Conservation (phyloP, 2,329 filamentous ascomycete genomes). For the Venturia effusa region DNA sequence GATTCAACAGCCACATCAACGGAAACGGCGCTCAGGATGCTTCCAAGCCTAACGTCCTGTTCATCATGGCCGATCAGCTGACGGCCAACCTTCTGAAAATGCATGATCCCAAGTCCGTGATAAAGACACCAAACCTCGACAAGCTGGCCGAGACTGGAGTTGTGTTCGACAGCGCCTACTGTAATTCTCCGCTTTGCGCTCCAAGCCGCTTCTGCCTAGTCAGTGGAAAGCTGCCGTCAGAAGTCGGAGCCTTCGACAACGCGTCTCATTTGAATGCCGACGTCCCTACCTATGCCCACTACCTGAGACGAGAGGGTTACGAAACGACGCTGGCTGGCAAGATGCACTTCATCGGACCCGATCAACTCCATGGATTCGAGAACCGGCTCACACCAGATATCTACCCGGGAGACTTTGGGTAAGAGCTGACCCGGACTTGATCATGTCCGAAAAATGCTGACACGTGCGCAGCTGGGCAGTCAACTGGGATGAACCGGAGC, state of each 20-base stretch:
- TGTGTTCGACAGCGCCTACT: constrained; percentile 89
- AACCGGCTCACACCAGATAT: constrained; percentile 89
- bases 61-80: constrained; percentile 96
- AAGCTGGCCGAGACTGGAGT: constrained; percentile 70
- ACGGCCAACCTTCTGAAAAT: constrained; percentile 84
- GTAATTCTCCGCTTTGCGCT: constrained; percentile 83
- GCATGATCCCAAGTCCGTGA: constrained; percentile 78
- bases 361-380: constrained; percentile 91
- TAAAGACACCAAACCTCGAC: constrained; percentile 87
- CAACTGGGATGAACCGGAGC: constrained; percentile 84
- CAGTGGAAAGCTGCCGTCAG: constrained; percentile 80
- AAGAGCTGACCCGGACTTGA: neutral
- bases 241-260: constrained; percentile 88
- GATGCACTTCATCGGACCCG: constrained; percentile 89
- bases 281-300: constrained; percentile 85
- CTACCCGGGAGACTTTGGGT: constrained; percentile 86
- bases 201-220: constrained; percentile 93
- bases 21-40: constrained; percentile 10
- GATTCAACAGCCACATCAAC: neutral
- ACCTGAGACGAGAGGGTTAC: constrained; percentile 73
- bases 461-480: constrained; percentile 41
- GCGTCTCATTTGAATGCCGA: constrained; percentile 75
- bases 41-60: constrained; percentile 63
- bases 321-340: constrained; percentile 87
- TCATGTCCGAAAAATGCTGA: neutral